phyloP scores from a whole-genome alignment of 352 stramenopile species.

The Pythium phragmiticola region DNA sequence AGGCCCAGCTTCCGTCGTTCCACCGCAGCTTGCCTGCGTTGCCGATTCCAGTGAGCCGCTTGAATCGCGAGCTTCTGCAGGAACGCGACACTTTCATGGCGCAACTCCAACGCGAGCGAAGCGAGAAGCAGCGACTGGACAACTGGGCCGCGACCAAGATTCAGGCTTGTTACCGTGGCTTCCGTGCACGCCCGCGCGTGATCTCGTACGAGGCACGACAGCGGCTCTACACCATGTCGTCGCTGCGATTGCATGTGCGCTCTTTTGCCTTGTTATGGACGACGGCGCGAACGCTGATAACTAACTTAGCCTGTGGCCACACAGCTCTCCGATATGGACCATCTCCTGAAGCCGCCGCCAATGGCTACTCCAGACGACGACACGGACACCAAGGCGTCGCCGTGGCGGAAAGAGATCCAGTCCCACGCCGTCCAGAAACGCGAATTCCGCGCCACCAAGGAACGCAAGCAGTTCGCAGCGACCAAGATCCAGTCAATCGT shows the following conservation, averaged over 20 bases:
- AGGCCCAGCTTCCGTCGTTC: slow-evolving; percentile 48
- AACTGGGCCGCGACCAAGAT: slow-evolving; percentile 65
- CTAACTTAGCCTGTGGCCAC: not conserved
- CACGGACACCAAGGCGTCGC: not conserved
- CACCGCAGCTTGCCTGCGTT: slow-evolving; percentile 52
- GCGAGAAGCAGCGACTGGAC: slow-evolving; percentile 48
- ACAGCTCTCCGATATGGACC: slow-evolving; percentile 57
- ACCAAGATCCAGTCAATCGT: slow-evolving; percentile 47
- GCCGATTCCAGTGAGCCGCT: slow-evolving; percentile 39
- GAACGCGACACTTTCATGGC: slow-evolving; percentile 66
- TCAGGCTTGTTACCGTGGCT: slow-evolving; percentile 60
- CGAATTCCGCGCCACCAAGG: slow-evolving; percentile 36
- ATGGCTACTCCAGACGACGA: not conserved
- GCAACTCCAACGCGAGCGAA: slow-evolving; percentile 47
- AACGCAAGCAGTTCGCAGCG: slow-evolving; percentile 40
- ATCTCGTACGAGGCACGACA: slow-evolving; percentile 44
- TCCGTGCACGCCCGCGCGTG: slow-evolving; percentile 38
- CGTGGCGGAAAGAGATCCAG: slow-evolving; percentile 54
- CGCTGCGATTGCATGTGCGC: slow-evolving; percentile 41
- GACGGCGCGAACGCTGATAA: not conserved
- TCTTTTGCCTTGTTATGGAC: not conserved
- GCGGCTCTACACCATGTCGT: slow-evolving; percentile 36
- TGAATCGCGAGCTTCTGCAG: slow-evolving; percentile 47
- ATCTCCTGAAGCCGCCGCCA: slow-evolving; percentile 24
- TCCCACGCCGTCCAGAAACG: slow-evolving; percentile 44